Evolutionary conservation across 345 rosid species (phyloP), one percentile per base, ranked within the genome.

Genomic region (Acer negundo): DNA sequence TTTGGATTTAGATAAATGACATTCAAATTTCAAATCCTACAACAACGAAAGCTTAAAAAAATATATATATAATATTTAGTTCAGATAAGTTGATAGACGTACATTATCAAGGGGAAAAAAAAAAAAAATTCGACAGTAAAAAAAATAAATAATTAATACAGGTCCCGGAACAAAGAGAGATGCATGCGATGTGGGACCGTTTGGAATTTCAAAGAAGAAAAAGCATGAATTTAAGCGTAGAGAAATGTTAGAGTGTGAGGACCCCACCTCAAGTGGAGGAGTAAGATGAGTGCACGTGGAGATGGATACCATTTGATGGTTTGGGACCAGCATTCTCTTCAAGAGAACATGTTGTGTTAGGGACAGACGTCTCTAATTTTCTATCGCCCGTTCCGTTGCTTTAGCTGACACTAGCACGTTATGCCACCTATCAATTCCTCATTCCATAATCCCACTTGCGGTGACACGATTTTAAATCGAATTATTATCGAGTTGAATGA

Each of bases 271-370:
- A 5, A 3, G 0, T n/a, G 64, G 69, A 55, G 47, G 53, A 65
- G 26, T 13, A 11, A 38, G 42, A 62, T 62, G 24, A 13, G 10
- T 56, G 35, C 80, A 73, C 71, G 67, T 73, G 31, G 42, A 9
- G 19, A 44, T 24, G 46, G 19, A 15, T n/a, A 51, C 7, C 7
- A 15, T 51, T 51, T 0, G 56, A 15, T 51, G 28, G 67, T 2
- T 20, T 65, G 82, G 82, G 77, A 71, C 84, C 80, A 62, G 61
- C 62, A 6, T 69, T 72, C 55, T 31, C 64, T 9, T 17, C 17
- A 13, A 75, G 64, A 46, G 72, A 75, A 72, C 81, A 77, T 78
- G 85, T 73, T 73, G 82, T 73, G 84, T 70, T 76, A 53, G 67
- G 81, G 80, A 81, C 81, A 40, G 77, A 73, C 74, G 62, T n/a